These are phyloP conservation scores for Xylaria sp. DNA, from an alignment of 2,329 filamentous ascomycete genomes.

Conservation along the genomic window DNA sequence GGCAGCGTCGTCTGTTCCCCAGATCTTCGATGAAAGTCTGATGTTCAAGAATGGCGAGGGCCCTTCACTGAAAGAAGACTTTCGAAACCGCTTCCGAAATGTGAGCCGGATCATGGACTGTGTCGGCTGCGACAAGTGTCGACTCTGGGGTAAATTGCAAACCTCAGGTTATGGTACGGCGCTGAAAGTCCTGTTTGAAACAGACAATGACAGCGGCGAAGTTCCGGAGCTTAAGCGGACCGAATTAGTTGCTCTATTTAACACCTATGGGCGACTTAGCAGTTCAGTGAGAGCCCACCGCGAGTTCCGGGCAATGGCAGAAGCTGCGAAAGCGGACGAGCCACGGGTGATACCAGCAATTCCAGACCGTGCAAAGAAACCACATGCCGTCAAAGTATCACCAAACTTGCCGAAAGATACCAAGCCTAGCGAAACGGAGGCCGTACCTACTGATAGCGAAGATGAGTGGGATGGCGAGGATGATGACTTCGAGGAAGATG, in stretches of 20 bases:
- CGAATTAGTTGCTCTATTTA: constrained; percentile 93
- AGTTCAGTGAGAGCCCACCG: constrained; percentile 80
- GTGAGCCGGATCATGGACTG: constrained; percentile 98
- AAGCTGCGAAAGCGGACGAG: constrained; percentile 45
- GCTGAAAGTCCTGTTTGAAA: constrained; percentile 95
- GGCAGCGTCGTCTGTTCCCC: constrained; percentile 73
- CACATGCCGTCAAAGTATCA: constrained; percentile 54
- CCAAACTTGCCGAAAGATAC: constrained; percentile 34
- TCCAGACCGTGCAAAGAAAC: constrained; percentile 57
- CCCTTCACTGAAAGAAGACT: constrained; percentile 91
- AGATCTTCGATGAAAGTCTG: constrained; percentile 92
- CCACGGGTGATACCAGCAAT: constrained; percentile 41
- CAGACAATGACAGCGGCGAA: constrained; percentile 74
- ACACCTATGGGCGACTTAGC: constrained; percentile 89
- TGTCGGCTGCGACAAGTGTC: constrained; percentile 97
- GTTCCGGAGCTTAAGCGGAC: constrained; percentile 82
- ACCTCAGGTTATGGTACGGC: constrained; percentile 94
- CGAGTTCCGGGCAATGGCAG: constrained; percentile 72
- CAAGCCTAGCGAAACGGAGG: constrained; percentile 31
- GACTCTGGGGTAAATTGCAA: constrained; percentile 97
- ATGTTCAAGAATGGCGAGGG: constrained; percentile 89
- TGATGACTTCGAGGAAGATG: constrained; percentile 56
- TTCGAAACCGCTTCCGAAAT: constrained; percentile 96
- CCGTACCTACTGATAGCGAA: constrained; percentile 39
- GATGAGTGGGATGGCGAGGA: constrained; percentile 58